Conservation (phyloP, 177 flowering plant genomes). For the Vitis hybrid region DNA sequence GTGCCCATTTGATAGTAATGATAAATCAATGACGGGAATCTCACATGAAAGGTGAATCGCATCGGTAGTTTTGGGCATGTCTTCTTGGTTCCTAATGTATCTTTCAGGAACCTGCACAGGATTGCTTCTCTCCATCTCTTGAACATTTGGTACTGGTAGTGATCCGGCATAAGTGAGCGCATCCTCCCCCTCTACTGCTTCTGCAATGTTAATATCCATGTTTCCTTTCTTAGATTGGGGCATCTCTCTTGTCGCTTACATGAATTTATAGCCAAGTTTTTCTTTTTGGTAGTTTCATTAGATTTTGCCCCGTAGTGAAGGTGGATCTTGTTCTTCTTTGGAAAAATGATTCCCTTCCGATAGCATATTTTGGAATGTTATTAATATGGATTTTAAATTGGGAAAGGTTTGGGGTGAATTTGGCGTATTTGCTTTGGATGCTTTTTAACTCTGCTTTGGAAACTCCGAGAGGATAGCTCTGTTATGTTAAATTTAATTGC, state of each 20-base stretch:
- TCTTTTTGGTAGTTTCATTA: no score
- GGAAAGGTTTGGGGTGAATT: no score
- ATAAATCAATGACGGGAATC: constrained; percentile 32
- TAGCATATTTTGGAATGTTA: no score
- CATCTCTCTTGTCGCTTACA: not conserved
- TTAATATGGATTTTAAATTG: no score
- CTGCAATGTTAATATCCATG: constrained; percentile 6
- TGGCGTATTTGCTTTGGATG: no score
- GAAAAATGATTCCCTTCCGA: not conserved
- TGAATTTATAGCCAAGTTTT: not conserved
- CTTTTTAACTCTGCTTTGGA: no score
- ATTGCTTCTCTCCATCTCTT: constrained; percentile 38
- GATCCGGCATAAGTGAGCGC: constrained; percentile 16
- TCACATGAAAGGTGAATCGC: constrained; percentile 13
- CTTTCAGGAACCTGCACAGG: constrained; percentile 26
- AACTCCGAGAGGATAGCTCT: no score
- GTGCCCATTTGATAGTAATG: constrained; percentile 21
- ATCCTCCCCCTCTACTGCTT: not conserved
- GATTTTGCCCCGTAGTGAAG: no score
- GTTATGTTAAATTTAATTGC: no score
- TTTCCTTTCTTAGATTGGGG: not conserved
- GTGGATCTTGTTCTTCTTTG: not conserved
- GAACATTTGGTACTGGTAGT: constrained; percentile 27
- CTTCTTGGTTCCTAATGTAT: constrained; percentile 27
- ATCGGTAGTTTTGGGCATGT: constrained; percentile 3